Conservation (phyloP, 768 basidiomycete species). For the Kwoniella europaea region DNA sequence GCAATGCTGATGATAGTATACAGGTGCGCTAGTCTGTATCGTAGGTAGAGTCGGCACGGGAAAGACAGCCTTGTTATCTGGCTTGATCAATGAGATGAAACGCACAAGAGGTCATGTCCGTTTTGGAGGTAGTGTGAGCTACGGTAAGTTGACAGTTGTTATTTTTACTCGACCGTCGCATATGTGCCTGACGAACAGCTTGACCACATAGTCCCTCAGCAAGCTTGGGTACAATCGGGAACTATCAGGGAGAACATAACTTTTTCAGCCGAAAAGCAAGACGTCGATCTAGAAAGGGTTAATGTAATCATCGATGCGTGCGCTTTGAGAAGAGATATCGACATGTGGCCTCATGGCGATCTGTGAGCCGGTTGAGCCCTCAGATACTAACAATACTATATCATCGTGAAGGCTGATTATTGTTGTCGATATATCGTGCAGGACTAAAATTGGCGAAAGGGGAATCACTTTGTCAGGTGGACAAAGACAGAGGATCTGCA, state of each 20-base stretch:
- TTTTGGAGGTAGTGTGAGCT: conserved; percentile 44
- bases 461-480: conserved; percentile 62
- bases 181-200: not conserved
- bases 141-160: conserved; percentile 27
- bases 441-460: conserved; percentile 79
- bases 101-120: conserved; percentile 30
- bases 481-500: conserved; percentile 51
- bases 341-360: conserved; percentile 38
- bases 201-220: conserved; percentile 42
- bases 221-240: conserved; percentile 56
- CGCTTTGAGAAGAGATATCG: conserved; percentile 44
- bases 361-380: conserved; percentile 20
- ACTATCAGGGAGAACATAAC: conserved; percentile 55
- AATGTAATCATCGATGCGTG: conserved; percentile 49
- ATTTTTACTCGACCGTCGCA: not conserved
- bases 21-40: conserved; percentile 46
- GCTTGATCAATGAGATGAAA: conserved; percentile 52
- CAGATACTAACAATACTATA: too few species aligned
- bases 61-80: conserved; percentile 50
- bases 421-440: not conserved
- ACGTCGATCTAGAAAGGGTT: conserved; percentile 33
- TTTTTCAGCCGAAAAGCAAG: conserved; percentile 30
- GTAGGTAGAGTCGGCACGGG: conserved; percentile 53
- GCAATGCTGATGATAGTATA: too few species aligned
- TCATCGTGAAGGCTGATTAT: too few species aligned